Evolutionary conservation across 108 stramenopile genomes (phyloP), one percentile per base, ranked within the genome.

Genomic region (Cyclotella cryptica): DNA sequence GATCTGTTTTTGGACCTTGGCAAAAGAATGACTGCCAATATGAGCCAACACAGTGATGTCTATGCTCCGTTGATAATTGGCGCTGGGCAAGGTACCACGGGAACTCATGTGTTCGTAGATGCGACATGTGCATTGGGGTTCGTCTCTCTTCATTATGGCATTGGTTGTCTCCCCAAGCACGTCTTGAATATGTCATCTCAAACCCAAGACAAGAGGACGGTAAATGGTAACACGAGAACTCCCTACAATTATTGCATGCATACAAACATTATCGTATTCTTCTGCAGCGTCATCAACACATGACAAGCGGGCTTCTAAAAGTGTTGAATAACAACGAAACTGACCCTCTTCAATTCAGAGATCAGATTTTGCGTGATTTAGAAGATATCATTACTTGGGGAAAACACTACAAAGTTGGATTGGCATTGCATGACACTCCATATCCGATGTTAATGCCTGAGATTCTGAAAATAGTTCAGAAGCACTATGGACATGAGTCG

Each of bases 31-130:
- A 22, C 12, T 55, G 35, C 29, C 13, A 30, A 4, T 61, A 30
- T 3, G 15, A 49, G 1, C 15, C 18, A 39, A 61, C 35, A 35
- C 6, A 35, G 35, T 35, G 35, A 35, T 5, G 19, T 49, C 0
- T 72, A 43, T 53, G 77, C 77, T n/a, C 77, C 77, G 19, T 69
- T 78, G 22, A 78, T 78, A 22, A 78, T 78, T 6, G 61, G 61
- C 44, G 77, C 77, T 62, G 77, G 77, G 17, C 77, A 78, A 71
- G 77, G 77, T 10, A 78, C 77, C 28, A 78, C 77, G 18, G 77
- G 77, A 1, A 78, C 77, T 28, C 77, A 78, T 70, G 22, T 64
- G 13, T 71, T 78, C 26, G 42, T 69, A 24, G 77, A 78, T 45
- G 69, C 61, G 11, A 78, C 77, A 18, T 78, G 77, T 52, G 40